These are phyloP conservation scores for Odonthalia washingtoniensis DNA, from an alignment of 31 red algal genomes.

Conservation along the genomic window DNA sequence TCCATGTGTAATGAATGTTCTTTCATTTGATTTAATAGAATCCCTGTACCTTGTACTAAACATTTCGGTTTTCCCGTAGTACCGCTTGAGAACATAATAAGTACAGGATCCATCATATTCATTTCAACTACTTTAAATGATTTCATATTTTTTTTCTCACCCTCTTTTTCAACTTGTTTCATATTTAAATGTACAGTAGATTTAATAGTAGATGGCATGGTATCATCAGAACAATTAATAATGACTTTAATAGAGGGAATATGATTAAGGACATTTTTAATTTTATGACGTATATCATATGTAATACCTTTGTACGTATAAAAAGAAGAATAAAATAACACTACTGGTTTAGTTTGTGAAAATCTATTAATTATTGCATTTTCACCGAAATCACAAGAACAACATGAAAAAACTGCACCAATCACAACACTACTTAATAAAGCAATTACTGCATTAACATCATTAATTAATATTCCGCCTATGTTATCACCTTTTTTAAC, in stretches of 20 bases:
- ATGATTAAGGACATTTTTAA: background rate
- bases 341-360: constrained; percentile 59
- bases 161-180: background rate
- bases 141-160: constrained; percentile 21
- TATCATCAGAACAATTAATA: background rate
- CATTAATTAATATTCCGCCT: constrained; percentile 70
- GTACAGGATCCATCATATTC: too few species aligned
- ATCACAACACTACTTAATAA: constrained; percentile 59
- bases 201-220: background rate
- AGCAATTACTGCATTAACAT: constrained; percentile 63
- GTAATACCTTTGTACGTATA: constrained; percentile 53
- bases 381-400: constrained; percentile 77
- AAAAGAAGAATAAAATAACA: constrained; percentile 60
- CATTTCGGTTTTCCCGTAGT: constrained; percentile 89
- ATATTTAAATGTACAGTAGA: background rate
- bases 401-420: constrained; percentile 69
- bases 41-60: constrained; percentile 76
- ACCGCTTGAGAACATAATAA: constrained; percentile 85
- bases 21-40: constrained; percentile 86
- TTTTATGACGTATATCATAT: constrained; percentile 13
- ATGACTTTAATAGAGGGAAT: background rate
- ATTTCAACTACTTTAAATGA: constrained; percentile 65
- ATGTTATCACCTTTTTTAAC: constrained; percentile 60
- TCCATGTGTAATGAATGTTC: constrained; percentile 78
- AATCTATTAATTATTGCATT: constrained; percentile 65